Conservation (phyloP, 495 filamentous ascomycete genomes). For the Xylaria acuta region DNA sequence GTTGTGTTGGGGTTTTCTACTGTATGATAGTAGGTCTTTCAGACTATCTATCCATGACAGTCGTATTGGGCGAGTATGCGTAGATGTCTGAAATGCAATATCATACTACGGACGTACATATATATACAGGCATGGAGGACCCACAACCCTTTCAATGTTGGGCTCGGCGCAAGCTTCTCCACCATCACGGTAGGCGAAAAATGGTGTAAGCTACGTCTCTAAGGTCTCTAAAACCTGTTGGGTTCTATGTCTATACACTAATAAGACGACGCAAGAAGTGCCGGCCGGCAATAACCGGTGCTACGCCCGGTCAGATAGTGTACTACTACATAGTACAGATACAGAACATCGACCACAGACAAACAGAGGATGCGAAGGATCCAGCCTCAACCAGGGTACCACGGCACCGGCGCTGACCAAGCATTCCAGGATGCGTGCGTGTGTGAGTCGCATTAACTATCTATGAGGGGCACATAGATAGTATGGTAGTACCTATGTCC, state of each 20-base stretch:
- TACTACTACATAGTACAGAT: neutral
- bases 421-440: neutral
- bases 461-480: neutral
- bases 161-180: neutral
- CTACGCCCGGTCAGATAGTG: neutral
- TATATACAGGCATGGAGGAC: neutral
- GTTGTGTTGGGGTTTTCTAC: neutral
- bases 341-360: neutral
- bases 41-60: neutral
- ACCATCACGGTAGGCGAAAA: neutral
- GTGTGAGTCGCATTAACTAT: neutral
- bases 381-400: neutral
- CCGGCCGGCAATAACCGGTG: neutral
- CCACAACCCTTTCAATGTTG: neutral
- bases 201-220: neutral
- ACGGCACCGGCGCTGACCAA: conserved; percentile 3
- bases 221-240: too few relatives aligned
- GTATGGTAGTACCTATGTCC: neutral
- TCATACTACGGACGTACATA: neutral
- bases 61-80: neutral
- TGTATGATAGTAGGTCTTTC: neutral
- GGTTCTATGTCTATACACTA: neutral
- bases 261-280: neutral
- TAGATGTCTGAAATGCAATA: neutral
- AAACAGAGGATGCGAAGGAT: neutral